Evolutionary conservation across 1,284 basidiomycete species (phyloP), one percentile per base, ranked within the genome.

Genomic region (Cutaneotrichosporon sp.): DNA sequence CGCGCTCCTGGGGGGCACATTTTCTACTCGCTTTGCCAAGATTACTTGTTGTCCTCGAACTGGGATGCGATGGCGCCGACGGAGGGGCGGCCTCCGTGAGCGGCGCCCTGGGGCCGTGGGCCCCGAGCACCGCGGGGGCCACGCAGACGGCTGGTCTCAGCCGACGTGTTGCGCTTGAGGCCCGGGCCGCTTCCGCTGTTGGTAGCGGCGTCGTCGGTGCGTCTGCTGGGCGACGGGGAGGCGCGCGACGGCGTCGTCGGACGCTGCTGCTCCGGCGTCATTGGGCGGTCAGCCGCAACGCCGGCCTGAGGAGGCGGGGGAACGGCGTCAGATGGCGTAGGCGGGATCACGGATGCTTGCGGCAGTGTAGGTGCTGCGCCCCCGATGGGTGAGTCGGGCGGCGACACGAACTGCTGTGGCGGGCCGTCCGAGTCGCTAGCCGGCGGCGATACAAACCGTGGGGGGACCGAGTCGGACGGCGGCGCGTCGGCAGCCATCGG

Each of bases 141-240:
- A 35, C 69, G 58, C 3, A 73, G 56, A 14, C 68, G 48, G 4
- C 77, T 71, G 5, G 78, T 77, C 52, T 80, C 80, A 35, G 70
- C 72, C 4, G 80, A 79, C 18, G 73, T 70, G 51, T 77, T 72
- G 55, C 81, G 54, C 54, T 70, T 74, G 56, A 79, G 63, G 35
- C 74, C 70, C 1, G 74, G 60, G 17, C 51, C 26, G 26, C 26
- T 10, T 7, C 26, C 26, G 26, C 26, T 35, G n/a, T 46, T 54
- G 23, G 66, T 39, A 2, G 56, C 48, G 38, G 26, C 60, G 50
- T 71, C 65, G 12, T 58, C 65, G 2, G 49, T 38, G 7, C 46
- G 14, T 21, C 30, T 46, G 20, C 51, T 33, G 45, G 54, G 49
- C 47, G 58, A 53, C 38, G 54, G 56, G 14, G 54, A 44, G 10